Percentiles rank a stretch among this genome's conserved stretches.
Evolutionary conservation across 2,329 filamentous ascomycete genomes (phyloP).

Genomic region (Polychaeton citri): DNA sequence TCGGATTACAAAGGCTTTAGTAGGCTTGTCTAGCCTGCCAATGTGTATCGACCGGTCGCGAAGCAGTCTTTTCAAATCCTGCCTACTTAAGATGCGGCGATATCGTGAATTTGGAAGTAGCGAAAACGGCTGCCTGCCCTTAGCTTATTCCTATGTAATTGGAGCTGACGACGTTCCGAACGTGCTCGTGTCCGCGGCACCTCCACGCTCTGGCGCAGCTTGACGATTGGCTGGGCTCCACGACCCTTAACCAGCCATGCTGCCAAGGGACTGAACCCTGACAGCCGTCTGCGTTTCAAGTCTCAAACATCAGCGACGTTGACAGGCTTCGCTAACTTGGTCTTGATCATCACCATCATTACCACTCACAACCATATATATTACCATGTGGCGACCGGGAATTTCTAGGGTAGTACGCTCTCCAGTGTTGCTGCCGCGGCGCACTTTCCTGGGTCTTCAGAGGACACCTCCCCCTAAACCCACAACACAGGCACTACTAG

Average conservation of each 20-base stretch:
- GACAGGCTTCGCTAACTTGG: background rate
- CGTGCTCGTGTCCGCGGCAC: background rate
- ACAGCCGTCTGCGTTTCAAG: background rate
- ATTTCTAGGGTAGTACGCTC: background rate
- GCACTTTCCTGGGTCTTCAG: constrained; percentile 18
- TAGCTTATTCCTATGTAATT: too few species aligned
- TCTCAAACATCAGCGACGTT: background rate
- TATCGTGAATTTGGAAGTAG: too few species aligned
- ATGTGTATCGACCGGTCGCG: too few species aligned
- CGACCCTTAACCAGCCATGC: background rate
- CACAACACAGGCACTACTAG: constrained; percentile 19
- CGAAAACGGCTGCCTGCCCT: too few species aligned
- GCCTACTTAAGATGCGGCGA: too few species aligned
- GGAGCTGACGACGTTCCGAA: background rate
- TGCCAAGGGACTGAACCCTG: background rate
- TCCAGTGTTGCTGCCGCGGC: constrained; percentile 6
- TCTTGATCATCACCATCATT: background rate
- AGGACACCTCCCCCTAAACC: constrained; percentile 17
- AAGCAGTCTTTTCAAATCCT: too few species aligned
- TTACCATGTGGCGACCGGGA: background rate
- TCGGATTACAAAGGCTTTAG: background rate
- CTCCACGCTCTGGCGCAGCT: too few species aligned
- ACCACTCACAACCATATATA: background rate
- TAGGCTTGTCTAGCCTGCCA: too few species aligned
- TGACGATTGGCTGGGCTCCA: background rate